These are phyloP conservation scores for Apiospora hydei DNA, from an alignment of 2,329 filamentous ascomycete genomes.

Conservation along the genomic window DNA sequence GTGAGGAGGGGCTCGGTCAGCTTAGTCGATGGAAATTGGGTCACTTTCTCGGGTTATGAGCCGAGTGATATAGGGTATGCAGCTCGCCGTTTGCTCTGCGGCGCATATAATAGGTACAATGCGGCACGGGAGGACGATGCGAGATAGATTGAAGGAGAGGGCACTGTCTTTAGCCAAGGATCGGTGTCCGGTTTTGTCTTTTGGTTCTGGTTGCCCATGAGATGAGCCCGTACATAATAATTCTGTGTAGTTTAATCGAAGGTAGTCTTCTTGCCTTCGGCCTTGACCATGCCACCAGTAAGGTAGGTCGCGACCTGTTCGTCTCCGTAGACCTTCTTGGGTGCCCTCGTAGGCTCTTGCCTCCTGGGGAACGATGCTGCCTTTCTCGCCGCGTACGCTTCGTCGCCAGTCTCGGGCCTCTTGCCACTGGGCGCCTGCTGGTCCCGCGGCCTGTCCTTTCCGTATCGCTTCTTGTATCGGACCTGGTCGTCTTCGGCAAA, in stretches of 20 bases:
- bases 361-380: not conserved
- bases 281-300: conserved; percentile 80
- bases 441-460: conserved; percentile 66
- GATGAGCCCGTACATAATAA: not conserved
- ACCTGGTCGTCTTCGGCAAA: conserved; percentile 90
- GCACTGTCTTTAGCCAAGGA: not conserved
- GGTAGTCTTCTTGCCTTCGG: conserved; percentile 80
- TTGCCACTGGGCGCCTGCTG: conserved; percentile 37
- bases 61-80: conserved; percentile 5
- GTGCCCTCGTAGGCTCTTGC: not conserved
- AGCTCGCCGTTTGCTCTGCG: not conserved
- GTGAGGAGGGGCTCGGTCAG: not conserved
- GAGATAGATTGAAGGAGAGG: not conserved
- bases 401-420: conserved; percentile 37
- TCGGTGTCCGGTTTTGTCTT: not conserved
- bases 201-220: conserved; percentile 3
- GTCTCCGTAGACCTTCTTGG: conserved; percentile 49
- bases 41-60: conserved; percentile 1
- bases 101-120: not conserved
- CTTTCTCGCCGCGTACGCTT: not conserved
- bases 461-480: conserved; percentile 93
- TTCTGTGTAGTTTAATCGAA: conserved; percentile 66
- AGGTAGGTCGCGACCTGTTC: conserved; percentile 64
- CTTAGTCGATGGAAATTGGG: conserved; percentile 5
- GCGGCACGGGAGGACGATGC: not conserved